Evolutionary conservation across 1,284 basidiomycete species (phyloP).

Genomic region (Ceratobasidium sp.): DNA sequence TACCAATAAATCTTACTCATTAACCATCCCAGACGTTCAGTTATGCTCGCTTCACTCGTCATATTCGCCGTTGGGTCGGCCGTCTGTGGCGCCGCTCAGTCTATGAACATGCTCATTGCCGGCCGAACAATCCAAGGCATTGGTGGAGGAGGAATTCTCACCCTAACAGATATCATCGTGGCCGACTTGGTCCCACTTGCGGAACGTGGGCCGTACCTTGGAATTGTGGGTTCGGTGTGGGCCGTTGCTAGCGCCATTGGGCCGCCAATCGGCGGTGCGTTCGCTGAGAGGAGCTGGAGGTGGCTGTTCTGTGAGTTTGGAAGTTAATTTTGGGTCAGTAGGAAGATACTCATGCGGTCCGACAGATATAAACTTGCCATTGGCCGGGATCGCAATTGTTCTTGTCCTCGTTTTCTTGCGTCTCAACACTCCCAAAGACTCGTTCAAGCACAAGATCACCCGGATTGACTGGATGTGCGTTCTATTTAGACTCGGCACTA

Average conservation of each 20-base stretch:
- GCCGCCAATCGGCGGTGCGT: slow-evolving; percentile 58
- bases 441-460: slow-evolving; percentile 56
- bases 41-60: slow-evolving; percentile 59
- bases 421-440: slow-evolving; percentile 58
- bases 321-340: neutral
- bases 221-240: slow-evolving; percentile 58
- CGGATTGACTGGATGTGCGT: slow-evolving; percentile 61
- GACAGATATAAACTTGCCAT: slow-evolving; percentile 63
- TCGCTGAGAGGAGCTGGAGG: slow-evolving; percentile 59
- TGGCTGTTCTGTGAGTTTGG: slow-evolving; percentile 61
- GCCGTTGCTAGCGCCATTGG: slow-evolving; percentile 57
- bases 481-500: neutral
- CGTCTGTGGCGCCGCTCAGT: slow-evolving; percentile 61
- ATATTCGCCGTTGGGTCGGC: slow-evolving; percentile 63
- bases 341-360: neutral
- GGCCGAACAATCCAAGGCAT: slow-evolving; percentile 63
- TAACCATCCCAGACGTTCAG: slow-evolving; percentile 54
- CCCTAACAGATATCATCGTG: slow-evolving; percentile 61
- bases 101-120: slow-evolving; percentile 61
- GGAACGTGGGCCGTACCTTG: slow-evolving; percentile 60
- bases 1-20: slow-evolving; percentile 50
- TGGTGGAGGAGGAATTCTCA: slow-evolving; percentile 64
- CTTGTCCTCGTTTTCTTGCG: slow-evolving; percentile 60
- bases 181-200: slow-evolving; percentile 64
- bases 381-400: slow-evolving; percentile 58